phyloP scores from a whole-genome alignment of 2,329 filamentous ascomycete genomes.

The Atkinsonella hypoxylon region DNA sequence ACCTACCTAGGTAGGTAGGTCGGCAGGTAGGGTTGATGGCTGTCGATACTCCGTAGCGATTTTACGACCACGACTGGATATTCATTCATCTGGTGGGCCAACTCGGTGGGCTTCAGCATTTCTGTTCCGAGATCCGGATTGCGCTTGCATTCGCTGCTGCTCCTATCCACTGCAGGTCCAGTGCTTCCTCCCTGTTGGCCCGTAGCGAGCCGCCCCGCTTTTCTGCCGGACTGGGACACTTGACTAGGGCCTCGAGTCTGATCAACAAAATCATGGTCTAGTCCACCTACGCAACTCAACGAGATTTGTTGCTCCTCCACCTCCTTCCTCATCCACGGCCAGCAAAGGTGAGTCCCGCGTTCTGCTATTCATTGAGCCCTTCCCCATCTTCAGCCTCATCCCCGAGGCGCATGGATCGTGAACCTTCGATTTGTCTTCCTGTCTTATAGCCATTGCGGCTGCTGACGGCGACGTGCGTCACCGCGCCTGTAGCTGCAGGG shows the following conservation, averaged over 20 bases:
- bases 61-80: too few relatives aligned
- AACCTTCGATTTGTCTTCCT: background rate
- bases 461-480: background rate
- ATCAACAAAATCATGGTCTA: constrained; percentile 15
- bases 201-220: constrained; percentile 12
- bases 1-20: background rate
- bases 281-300: constrained; percentile 13
- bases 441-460: background rate
- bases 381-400: background rate
- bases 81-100: too few relatives aligned
- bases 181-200: constrained; percentile 8
- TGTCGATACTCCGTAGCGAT: too few relatives aligned
- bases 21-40: background rate
- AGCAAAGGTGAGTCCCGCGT: constrained; percentile 8
- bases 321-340: constrained; percentile 8
- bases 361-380: background rate
- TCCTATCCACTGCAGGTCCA: too few relatives aligned
- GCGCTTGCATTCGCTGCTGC: too few relatives aligned
- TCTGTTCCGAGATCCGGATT: too few relatives aligned
- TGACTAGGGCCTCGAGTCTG: constrained; percentile 6
- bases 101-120: too few relatives aligned
- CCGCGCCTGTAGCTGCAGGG: background rate
- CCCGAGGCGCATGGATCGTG: background rate
- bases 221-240: constrained; percentile 5
- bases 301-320: constrained; percentile 9